These are phyloP conservation scores for Wickerhamiella galacta DNA, from an alignment of 805 yeast genomes.

Conservation along the genomic window DNA sequence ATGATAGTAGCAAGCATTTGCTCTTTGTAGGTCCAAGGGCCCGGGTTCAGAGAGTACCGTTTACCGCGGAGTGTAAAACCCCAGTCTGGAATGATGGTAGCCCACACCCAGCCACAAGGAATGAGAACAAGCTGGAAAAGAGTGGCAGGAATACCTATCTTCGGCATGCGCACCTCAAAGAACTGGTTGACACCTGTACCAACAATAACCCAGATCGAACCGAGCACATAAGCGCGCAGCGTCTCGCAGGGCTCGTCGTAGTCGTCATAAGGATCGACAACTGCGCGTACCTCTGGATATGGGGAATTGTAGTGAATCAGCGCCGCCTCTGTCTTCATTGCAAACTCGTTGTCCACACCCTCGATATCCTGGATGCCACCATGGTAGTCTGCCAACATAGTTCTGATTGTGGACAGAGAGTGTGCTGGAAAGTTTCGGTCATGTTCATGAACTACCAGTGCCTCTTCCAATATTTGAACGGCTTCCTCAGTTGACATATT, in stretches of 20 bases:
- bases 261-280: constrained; percentile 36
- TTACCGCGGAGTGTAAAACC: constrained; percentile 26
- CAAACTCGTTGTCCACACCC: constrained; percentile 2
- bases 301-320: constrained; percentile 30
- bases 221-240: constrained; percentile 33
- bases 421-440: constrained; percentile 3
- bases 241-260: constrained; percentile 31
- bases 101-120: constrained; percentile 37
- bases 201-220: constrained; percentile 32
- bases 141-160: constrained; percentile 31
- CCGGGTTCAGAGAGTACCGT: constrained; percentile 35
- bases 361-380: background rate
- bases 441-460: constrained; percentile 1
- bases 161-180: constrained; percentile 39
- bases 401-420: background rate
- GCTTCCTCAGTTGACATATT: constrained; percentile 2
- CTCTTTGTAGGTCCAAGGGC: constrained; percentile 35
- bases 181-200: constrained; percentile 41
- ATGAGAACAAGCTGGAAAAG: constrained; percentile 44
- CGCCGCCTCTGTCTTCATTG: constrained; percentile 27
- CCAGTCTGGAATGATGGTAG: constrained; percentile 30
- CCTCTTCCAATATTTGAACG: background rate
- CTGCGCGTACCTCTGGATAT: constrained; percentile 43
- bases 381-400: background rate
- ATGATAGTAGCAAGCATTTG: constrained; percentile 29